Evolutionary conservation across 2,329 filamentous ascomycete genomes (phyloP), one percentile per base, ranked within the genome.

Genomic region (Passalora sequoiae): DNA sequence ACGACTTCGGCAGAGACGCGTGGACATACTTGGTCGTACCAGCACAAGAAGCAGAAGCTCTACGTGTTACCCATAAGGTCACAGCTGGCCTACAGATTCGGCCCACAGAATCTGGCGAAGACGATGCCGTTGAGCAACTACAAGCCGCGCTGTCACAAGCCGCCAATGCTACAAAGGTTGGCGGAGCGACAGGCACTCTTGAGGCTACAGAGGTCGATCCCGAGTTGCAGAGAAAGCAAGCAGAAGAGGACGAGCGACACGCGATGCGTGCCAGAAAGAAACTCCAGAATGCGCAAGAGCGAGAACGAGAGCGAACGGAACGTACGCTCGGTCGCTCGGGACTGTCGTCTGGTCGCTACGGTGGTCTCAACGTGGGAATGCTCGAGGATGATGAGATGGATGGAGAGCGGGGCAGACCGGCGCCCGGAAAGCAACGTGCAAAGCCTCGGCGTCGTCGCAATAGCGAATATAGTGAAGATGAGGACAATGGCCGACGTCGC

Each of bases 21-120:
- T 84, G 86, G 63, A 85, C 83, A 56, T 91, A 89, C 58, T 78
- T 86, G 6, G 82, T 82, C 2, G 81, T 83, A 1, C 84, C 85
- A 1, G 80, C 86, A 55, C 71, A 85, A 46, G 73, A 75, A 20
- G 82, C 80, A 32, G 80, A 81, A 47, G 69, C 86, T 17, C 72
- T 89, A 47, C 76, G 86, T 60, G 77, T 85, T 6, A 81, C 87
- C 12, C 84, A 85, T 46, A 86, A 89, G 61, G 74, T 91, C 59
- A 83, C 82, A 7, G 82, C 86, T 49, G 80, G 84, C 49, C 81
- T 85, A 58, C 80, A 74, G 4, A 75, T 91, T 21, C 74, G 77
- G 27, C 80, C 84, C 5, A 83, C 83, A 56, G 76, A 80, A 58
- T 75, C 76, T 36, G 74, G 81, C 15, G 78, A 83, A 53, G 85